phyloP scores from a whole-genome alignment of 179 eudicot species.

The Camellia oleifera region DNA sequence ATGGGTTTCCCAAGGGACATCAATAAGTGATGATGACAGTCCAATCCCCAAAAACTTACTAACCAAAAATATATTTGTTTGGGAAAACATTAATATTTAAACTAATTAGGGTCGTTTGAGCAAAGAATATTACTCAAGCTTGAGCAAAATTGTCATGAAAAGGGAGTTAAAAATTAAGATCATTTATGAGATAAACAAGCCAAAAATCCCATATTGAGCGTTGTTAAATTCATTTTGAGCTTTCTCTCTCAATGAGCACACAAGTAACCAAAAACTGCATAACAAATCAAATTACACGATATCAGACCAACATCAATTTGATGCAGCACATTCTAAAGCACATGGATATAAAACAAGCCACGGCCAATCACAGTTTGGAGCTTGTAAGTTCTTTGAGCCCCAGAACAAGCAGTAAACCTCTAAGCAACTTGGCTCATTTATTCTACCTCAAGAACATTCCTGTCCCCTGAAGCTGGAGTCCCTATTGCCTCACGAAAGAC shows the following conservation, averaged over 20 bases:
- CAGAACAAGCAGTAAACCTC: neutral
- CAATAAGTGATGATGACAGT: neutral
- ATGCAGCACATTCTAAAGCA: neutral
- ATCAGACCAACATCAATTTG: neutral
- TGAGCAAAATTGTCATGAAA: neutral
- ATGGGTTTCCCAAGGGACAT: neutral
- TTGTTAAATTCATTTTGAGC: neutral
- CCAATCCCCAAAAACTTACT: neutral
- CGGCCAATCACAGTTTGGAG: neutral
- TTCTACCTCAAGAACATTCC: too few relatives aligned
- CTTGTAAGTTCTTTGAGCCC: too few relatives aligned
- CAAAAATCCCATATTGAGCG: neutral
- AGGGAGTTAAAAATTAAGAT: neutral
- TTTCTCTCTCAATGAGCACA: neutral
- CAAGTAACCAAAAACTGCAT: neutral
- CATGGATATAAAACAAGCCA: neutral
- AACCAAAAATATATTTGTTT: neutral
- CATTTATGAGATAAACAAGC: neutral
- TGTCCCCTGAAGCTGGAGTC: too few relatives aligned
- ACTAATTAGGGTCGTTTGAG: neutral
- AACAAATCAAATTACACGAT: neutral
- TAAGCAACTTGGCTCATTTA: neutral
- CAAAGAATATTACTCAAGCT: neutral
- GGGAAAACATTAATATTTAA: neutral
- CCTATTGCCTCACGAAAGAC: too few relatives aligned